These are phyloP conservation scores for Polyporus tsugae DNA, from an alignment of 1,284 basidiomycete genomes.

Conservation along the genomic window DNA sequence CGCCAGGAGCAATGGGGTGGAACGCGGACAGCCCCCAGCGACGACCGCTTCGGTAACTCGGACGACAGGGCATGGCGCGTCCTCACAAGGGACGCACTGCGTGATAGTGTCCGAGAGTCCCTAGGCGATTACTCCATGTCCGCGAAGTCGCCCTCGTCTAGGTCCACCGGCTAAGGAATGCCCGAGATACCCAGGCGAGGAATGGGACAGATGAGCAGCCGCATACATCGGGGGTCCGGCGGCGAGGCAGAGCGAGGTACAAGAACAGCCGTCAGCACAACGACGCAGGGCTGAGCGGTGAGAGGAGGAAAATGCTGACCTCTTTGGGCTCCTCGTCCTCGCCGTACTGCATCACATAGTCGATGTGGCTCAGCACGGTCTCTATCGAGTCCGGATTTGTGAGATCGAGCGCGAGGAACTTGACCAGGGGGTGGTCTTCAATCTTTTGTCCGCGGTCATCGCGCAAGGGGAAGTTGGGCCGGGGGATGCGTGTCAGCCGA, in stretches of 20 bases:
- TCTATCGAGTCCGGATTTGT: conserved; percentile 91
- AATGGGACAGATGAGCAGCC: not conserved
- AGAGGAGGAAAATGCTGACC: conserved; percentile 50
- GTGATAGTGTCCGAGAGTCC: conserved; percentile 6
- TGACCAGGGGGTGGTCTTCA: conserved; percentile 97
- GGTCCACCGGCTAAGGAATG: conserved; percentile 73
- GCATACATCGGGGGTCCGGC: not conserved
- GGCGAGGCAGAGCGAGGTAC: conserved; percentile 1
- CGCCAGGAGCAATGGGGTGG: not conserved
- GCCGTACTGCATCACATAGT: conserved; percentile 97
- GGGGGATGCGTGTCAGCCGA: conserved; percentile 3
- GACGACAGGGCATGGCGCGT: not conserved
- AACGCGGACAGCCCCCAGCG: not conserved
- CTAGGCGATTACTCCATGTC: conserved; percentile 61
- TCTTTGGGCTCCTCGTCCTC: conserved; percentile 94
- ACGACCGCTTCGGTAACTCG: not conserved
- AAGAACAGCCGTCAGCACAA: conserved; percentile 5
- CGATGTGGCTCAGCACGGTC: conserved; percentile 92
- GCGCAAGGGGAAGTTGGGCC: not conserved
- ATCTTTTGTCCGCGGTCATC: conserved; percentile 64
- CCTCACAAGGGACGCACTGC: not conserved
- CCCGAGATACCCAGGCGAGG: conserved; percentile 14
- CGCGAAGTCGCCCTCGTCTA: conserved; percentile 88
- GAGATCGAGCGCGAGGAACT: conserved; percentile 95
- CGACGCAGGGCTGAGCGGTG: not conserved